Base-by-base conservation (phyloP, 2,329 filamentous ascomycete genomes). In the Elsinoe batatas region DNA sequence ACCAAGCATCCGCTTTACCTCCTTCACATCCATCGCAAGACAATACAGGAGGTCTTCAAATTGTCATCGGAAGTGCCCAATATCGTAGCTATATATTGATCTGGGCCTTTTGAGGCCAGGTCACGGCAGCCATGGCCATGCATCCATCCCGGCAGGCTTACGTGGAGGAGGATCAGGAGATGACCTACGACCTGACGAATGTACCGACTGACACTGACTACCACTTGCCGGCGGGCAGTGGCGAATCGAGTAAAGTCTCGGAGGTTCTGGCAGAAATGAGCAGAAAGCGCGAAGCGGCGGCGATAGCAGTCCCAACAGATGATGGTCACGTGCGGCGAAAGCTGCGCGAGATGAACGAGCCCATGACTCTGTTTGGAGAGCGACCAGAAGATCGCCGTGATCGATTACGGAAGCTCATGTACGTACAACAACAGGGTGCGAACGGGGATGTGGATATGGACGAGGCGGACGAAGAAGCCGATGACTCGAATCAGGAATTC, bases 311-410 rank as follows among this genome's bases (percentile, higher is more conserved):
- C 3, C 93, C 91, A 0, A 98, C 94, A 55, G 91, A 96, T 68
- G 93, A 98, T 75, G 84, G 80, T 59, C 83, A 87, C 64, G 91
- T 98, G 47, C 87, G 90, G 58, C 77, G 83, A 36, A 83, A 82
- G 61, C 79, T 97, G 58, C 83, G 93, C 61, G 86, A 93, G 64
- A 78, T 95, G 60, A 89, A 88, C n/a, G 87, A 98, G 67, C 93
- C 93, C 10, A 83, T 97, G 56, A 98, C 91, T 0, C 77, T 97
- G 0, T 98, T 98, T 61, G 93, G 91, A 57, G 93, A 98, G 73
- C 88, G 88, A 0, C 84, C 85, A 1, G 84, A 81, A 22, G 91
- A 97, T 64, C 79, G 93, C 58, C 80, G 94, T 74, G 91, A 95
- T 66, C 82, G 93, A 61, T 71, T 98, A 64, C 83, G 93, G 60